A percentile compares a stretch with the other conserved stretches of the same genome.
These are phyloP conservation scores for Neostapfia colusana DNA, from an alignment of 176 grass and related monocot species.

Conservation along the genomic window DNA sequence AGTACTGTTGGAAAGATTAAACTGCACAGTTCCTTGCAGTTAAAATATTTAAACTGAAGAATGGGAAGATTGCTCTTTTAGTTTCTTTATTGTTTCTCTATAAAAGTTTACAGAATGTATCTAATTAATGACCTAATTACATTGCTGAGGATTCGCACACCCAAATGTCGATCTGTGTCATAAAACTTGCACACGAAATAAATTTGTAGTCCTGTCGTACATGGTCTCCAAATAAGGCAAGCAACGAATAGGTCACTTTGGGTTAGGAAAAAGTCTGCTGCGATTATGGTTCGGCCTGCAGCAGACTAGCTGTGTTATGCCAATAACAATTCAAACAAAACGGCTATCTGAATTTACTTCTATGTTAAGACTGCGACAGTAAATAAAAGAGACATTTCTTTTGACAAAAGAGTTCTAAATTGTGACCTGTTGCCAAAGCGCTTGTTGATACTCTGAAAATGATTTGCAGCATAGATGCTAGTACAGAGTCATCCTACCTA, in stretches of 20 bases:
- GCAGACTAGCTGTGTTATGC: background rate
- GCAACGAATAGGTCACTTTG: background rate
- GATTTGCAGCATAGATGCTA: background rate
- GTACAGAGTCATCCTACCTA: background rate
- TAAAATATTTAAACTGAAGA: no score
- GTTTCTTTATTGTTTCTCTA: no score
- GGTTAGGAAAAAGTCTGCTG: no score
- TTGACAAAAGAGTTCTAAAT: background rate
- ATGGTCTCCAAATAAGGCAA: background rate
- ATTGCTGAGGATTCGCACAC: background rate
- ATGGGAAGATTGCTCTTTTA: no score
- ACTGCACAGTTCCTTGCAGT: no score
- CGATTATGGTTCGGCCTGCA: background rate
- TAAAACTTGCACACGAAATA: background rate
- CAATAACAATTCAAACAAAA: background rate
- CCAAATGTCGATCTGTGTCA: background rate
- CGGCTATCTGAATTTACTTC: background rate
- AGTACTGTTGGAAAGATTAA: no score
- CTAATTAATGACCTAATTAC: background rate
- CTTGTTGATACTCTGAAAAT: background rate
- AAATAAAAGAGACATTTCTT: no score
- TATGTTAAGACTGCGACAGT: background rate
- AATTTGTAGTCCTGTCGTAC: background rate
- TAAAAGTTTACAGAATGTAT: no score
- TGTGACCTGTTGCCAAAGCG: no score